Conservation (phyloP, 192 early-diverging fungal genomes). For the Lunasporangiospora selenospora region DNA sequence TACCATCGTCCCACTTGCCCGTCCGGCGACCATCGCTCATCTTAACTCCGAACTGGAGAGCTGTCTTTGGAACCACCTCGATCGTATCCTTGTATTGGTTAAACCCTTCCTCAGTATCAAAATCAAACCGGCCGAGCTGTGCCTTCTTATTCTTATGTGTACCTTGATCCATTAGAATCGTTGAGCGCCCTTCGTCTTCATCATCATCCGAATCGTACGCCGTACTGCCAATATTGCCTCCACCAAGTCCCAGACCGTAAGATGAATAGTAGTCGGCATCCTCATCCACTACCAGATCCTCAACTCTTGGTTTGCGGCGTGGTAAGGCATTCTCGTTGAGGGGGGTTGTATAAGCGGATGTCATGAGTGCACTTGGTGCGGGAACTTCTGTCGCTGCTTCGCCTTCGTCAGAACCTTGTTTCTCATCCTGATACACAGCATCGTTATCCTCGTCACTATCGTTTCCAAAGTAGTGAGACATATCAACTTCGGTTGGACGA, state of each 20-base stretch:
- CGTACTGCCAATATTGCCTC: slow-evolving; percentile 45
- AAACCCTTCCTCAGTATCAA: slow-evolving; percentile 82
- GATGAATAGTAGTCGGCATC: slow-evolving; percentile 58
- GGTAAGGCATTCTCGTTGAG: slow-evolving; percentile 27
- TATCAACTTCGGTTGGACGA: slow-evolving; percentile 23
- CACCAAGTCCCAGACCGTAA: slow-evolving; percentile 56
- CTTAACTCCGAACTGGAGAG: slow-evolving; percentile 81
- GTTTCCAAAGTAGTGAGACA: slow-evolving; percentile 29
- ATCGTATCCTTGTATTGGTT: slow-evolving; percentile 74
- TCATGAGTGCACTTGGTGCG: slow-evolving; percentile 4
- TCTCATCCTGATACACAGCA: background rate
- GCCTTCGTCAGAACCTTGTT: background rate
- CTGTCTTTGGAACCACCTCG: slow-evolving; percentile 76
- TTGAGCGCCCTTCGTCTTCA: slow-evolving; percentile 44
- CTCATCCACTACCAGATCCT: slow-evolving; percentile 40
- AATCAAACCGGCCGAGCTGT: slow-evolving; percentile 76
- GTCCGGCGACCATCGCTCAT: slow-evolving; percentile 67
- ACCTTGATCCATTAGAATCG: slow-evolving; percentile 70
- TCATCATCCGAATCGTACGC: slow-evolving; percentile 64
- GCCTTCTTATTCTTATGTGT: slow-evolving; percentile 73
- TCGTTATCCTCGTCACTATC: slow-evolving; percentile 23
- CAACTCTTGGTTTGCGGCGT: slow-evolving; percentile 18
- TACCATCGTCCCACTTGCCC: slow-evolving; percentile 50
- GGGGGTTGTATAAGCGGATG: slow-evolving; percentile 8
- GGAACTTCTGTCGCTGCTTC: background rate